Percentiles rank a stretch among this genome's conserved stretches.
These are phyloP conservation scores for Helianthus annuus DNA, from an alignment of 129 eudicot genomes.

Conservation along the genomic window HanXRQr2.0-SUNRISE NC_035441.2:186475999-186476498, in stretches of 20 bases:
- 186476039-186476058: constrained; percentile 94
- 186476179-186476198: constrained; percentile 73
- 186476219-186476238: constrained; percentile 49
- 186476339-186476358: constrained; percentile 42
- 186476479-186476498: not conserved
- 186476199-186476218: constrained; percentile 67
- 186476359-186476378: constrained; percentile 55
- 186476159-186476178: constrained; percentile 82
- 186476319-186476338: constrained; percentile 54
- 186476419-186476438: constrained; percentile 32
- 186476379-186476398: not conserved
- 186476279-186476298: constrained; percentile 38
- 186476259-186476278: constrained; percentile 50
- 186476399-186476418: constrained; percentile 27
- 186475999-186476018: constrained; percentile 53
- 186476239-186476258: constrained; percentile 28
- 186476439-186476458: constrained; percentile 64
- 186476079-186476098: constrained; percentile 98
- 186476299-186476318: constrained; percentile 25
- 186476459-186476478: constrained; percentile 8
- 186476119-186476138: constrained; percentile 68
- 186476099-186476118: constrained; percentile 80
- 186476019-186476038: constrained; percentile 72
- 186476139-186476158: constrained; percentile 84
- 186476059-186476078: constrained; percentile 64